Base-by-base conservation (phyloP, 2,329 filamentous ascomycete species). In the Clonostachys sp. region DNA sequence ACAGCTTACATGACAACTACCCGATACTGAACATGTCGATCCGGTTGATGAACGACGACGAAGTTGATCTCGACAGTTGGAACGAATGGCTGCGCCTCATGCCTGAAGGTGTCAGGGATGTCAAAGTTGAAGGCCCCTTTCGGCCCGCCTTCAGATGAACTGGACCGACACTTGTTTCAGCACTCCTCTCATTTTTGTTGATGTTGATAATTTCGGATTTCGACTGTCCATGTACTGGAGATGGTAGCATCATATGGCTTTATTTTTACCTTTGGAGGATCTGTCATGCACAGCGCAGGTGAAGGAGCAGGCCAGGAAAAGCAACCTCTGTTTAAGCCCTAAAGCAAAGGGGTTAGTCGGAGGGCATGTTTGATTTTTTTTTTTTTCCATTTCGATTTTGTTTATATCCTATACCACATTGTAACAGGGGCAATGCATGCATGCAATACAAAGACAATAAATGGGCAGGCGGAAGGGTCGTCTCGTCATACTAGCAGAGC, bases 71-170 rank as follows among this genome's bases (percentile, higher is more conserved):
- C 46, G 77, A 81, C 45, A 72, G 63, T 47, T 81, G 78, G 78
- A 67, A 72, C 46, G 78, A 82, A 55, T 82, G 78, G 77, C 60
- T 83, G 51, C 73, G 78, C 18, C 64, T 77, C 56, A 77, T 82
- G 71, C 79, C 79, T 3, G 76, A 80, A 48, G 73, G 76, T 8
- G 71, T 81, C 53, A 73, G 66, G 53, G 77, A 81, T 49, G 67
- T 81, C 47, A 77, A 74, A 59, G 71, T 81, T 41, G 77, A 81
- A 20, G 74, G 74, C 4, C 74, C 75, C 17, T 77, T 68, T 46
- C 59, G 65, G 14, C 33, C 42, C 51, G 24, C 24, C 24, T 59
- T 60, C 42, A 50, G 56, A 45, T 60, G 49, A 48, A 10, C 24
- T 30, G 9, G 24, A 4, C 24, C 24, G n/a, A 13, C 34, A 24